These are phyloP conservation scores for Talaromyces sp. DNA, from an alignment of 2,329 filamentous ascomycete genomes.

Conservation along the genomic window DNA sequence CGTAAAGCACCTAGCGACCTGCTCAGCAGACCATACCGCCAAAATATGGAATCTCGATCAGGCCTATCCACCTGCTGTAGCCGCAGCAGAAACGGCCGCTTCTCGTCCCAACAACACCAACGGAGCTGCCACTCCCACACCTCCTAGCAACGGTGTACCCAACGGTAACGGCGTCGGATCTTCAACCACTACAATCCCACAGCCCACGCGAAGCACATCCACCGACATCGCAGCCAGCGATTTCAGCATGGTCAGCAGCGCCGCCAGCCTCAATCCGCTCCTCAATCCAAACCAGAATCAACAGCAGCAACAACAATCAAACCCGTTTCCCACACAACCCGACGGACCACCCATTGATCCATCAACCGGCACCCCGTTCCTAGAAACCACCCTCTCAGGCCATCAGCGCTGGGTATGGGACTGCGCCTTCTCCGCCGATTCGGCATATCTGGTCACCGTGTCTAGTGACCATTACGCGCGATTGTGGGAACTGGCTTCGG, in stretches of 20 bases:
- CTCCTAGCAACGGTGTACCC: constrained; percentile 4
- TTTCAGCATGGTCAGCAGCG: constrained; percentile 12
- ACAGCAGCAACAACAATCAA: constrained; percentile 16
- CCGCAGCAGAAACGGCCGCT: constrained; percentile 22
- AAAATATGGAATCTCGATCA: constrained; percentile 94
- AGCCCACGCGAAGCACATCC: constrained; percentile 8
- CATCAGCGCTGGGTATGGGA: constrained; percentile 98
- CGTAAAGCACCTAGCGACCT: constrained; percentile 90
- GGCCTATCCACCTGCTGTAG: constrained; percentile 47
- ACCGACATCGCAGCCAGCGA: constrained; percentile 16
- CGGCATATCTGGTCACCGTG: constrained; percentile 86
- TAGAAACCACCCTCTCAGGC: constrained; percentile 81
- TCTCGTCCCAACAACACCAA: constrained; percentile 13
- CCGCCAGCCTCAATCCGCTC: constrained; percentile 3
- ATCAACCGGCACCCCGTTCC: constrained; percentile 58
- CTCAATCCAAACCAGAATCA: constrained; percentile 26
- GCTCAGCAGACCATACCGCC: constrained; percentile 88
- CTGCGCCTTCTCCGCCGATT: constrained; percentile 90
- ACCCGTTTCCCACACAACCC: constrained; percentile 31
- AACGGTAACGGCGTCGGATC: not conserved
- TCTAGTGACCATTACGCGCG: constrained; percentile 92
- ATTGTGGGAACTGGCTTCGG: constrained; percentile 81
- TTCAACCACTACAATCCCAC: not conserved
- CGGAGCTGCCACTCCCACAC: constrained; percentile 1
- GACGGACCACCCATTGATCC: constrained; percentile 42